Conservation (phyloP, 2,329 filamentous ascomycete genomes). For the Hymenoscyphus fraxineus region DNA sequence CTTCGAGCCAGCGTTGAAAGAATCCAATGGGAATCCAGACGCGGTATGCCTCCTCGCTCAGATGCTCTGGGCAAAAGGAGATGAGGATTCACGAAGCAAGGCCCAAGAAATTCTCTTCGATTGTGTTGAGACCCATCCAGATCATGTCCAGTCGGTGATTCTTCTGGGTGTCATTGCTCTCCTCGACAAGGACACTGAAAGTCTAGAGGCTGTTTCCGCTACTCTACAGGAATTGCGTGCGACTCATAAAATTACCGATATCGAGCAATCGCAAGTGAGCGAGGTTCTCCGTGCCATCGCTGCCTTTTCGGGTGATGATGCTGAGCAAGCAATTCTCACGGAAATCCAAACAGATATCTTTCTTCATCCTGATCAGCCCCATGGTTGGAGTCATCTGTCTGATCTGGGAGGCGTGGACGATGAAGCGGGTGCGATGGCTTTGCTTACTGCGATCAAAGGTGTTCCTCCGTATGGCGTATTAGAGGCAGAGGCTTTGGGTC, state of each 20-base stretch:
- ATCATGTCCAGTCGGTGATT: constrained; percentile 75
- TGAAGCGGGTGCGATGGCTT: constrained; percentile 68
- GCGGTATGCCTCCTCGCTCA: constrained; percentile 84
- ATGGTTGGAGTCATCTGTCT: constrained; percentile 76
- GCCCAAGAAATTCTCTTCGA: constrained; percentile 78
- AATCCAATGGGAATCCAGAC: constrained; percentile 73
- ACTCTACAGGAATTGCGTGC: constrained; percentile 73
- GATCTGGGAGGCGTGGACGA: constrained; percentile 52
- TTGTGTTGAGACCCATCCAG: constrained; percentile 68
- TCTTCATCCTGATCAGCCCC: constrained; percentile 72
- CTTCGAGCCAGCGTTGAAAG: constrained; percentile 75
- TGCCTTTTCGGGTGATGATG: constrained; percentile 46
- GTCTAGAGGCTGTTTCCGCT: constrained; percentile 72
- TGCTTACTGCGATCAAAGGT: constrained; percentile 70
- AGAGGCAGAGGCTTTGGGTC: constrained; percentile 64
- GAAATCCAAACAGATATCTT: constrained; percentile 76
- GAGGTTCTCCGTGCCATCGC: constrained; percentile 74
- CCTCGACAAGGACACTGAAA: constrained; percentile 74
- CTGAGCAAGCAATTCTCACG: constrained; percentile 49
- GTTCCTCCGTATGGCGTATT: constrained; percentile 70
- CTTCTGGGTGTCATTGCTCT: constrained; percentile 81
- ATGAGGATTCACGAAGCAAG: constrained; percentile 66
- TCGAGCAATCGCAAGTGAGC: constrained; percentile 66
- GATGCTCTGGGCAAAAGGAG: constrained; percentile 87
- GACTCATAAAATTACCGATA: constrained; percentile 56